Evolutionary conservation across 2,329 filamentous ascomycete genomes (phyloP).

Genomic region (Penicillium sp.): DNA sequence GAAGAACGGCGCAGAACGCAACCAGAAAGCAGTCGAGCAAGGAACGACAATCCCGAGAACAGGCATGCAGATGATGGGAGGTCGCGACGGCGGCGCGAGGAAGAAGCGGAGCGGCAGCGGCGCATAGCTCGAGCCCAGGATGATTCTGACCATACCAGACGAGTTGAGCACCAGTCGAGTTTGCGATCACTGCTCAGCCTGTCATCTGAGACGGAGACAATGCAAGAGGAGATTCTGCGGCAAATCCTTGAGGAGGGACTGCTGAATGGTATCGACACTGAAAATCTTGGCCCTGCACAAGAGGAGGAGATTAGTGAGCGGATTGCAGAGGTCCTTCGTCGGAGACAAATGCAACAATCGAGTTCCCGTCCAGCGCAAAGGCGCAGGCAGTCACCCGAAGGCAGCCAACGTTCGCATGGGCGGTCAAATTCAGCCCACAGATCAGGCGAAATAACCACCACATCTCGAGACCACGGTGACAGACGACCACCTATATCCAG

Average conservation of each 20-base stretch:
- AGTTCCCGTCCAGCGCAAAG: slow-evolving; percentile 36
- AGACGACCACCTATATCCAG: slow-evolving; percentile 32
- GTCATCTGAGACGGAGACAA: slow-evolving; percentile 67
- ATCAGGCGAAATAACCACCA: slow-evolving; percentile 15
- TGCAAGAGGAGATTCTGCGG: slow-evolving; percentile 83
- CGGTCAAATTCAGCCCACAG: slow-evolving; percentile 34
- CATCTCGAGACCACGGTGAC: slow-evolving; percentile 18
- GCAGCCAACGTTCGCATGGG: slow-evolving; percentile 28
- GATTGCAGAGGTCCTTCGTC: slow-evolving; percentile 83
- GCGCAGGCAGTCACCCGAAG: slow-evolving; percentile 32
- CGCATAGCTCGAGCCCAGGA: slow-evolving; percentile 19
- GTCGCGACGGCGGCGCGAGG: slow-evolving; percentile 37
- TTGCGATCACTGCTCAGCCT: slow-evolving; percentile 79
- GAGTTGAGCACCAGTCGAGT: slow-evolving; percentile 86
- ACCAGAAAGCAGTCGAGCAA: slow-evolving; percentile 26
- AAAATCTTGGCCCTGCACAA: slow-evolving; percentile 77
- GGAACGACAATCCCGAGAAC: slow-evolving; percentile 40
- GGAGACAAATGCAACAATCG: slow-evolving; percentile 61
- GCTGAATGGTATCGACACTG: slow-evolving; percentile 82
- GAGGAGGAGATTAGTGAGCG: slow-evolving; percentile 88
- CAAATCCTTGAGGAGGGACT: slow-evolving; percentile 87
- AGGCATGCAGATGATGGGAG: slow-evolving; percentile 40
- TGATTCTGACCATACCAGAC: slow-evolving; percentile 48
- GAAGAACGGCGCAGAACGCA: slow-evolving; percentile 23
- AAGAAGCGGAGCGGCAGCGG: slow-evolving; percentile 33